phyloP scores from a whole-genome alignment of 2,329 filamentous ascomycete species.

The Scytalidium lignicola region DNA sequence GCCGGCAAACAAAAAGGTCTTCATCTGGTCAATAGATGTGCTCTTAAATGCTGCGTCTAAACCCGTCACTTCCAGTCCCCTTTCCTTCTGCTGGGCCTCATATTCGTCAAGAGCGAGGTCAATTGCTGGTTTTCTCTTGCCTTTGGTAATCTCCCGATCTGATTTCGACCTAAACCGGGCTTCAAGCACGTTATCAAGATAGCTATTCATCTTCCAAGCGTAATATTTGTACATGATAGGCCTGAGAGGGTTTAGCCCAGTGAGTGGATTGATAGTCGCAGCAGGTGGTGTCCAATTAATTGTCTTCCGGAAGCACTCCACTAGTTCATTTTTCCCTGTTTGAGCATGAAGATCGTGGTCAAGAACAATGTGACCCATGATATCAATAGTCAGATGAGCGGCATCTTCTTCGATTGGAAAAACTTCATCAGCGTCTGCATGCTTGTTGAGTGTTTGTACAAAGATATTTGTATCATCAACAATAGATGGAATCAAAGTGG shows the following conservation, averaged over 20 bases:
- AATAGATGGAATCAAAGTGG: conserved; percentile 12
- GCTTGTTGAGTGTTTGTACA: conserved; percentile 1
- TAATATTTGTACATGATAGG: conserved; percentile 17
- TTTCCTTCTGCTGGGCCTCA: conserved; percentile 2
- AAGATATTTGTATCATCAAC: conserved; percentile 14
- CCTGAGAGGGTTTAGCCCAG: conserved; percentile 12
- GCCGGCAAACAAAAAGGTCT: conserved; percentile 14
- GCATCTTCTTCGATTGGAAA: conserved; percentile 8
- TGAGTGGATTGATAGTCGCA: conserved; percentile 8
- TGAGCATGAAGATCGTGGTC: conserved; percentile 14
- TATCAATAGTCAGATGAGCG: conserved; percentile 11
- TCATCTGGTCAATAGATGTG: conserved; percentile 11
- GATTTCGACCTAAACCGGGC: conserved; percentile 6
- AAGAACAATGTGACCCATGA: conserved; percentile 13
- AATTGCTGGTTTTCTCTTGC: conserved; percentile 7
- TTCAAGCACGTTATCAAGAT: conserved; percentile 17
- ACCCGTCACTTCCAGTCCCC: not conserved
- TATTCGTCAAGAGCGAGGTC: conserved; percentile 12
- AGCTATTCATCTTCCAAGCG: conserved; percentile 15
- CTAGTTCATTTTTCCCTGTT: conserved; percentile 9
- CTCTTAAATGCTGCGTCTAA: conserved; percentile 6
- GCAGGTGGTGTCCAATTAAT: conserved; percentile 5
- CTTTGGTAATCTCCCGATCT: not conserved
- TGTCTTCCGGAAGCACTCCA: conserved; percentile 5
- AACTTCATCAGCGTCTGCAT: conserved; percentile 5